These are phyloP conservation scores for Leishmania turanica DNA, from an alignment of 208 protist species.

Conservation along the genomic window DNA sequence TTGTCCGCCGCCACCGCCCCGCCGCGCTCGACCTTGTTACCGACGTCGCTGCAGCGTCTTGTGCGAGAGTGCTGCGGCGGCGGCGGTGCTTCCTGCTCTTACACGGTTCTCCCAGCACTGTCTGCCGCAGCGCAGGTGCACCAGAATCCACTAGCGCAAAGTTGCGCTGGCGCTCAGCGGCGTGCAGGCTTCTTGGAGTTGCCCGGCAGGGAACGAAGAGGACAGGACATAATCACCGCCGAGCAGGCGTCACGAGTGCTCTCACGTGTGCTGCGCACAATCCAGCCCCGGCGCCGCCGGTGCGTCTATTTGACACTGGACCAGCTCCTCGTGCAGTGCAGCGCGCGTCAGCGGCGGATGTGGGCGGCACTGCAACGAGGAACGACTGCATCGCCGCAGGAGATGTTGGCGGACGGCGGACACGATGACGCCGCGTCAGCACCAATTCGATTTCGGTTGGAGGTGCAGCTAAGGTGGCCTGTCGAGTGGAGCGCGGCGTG, in stretches of 20 bases:
- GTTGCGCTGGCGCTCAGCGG: neutral
- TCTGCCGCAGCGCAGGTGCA: neutral
- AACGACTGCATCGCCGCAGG: slow-evolving; percentile 1
- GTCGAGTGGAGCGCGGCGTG: slow-evolving; percentile 12
- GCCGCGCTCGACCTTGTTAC: neutral
- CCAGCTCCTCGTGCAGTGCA: slow-evolving; percentile 10
- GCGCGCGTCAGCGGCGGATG: neutral
- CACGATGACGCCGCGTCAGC: neutral
- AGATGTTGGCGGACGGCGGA: neutral
- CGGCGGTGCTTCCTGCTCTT: slow-evolving; percentile 5
- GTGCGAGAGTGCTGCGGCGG: slow-evolving; percentile 22
- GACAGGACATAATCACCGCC: neutral
- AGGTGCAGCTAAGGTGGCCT: slow-evolving; percentile 26
- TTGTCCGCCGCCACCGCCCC: neutral
- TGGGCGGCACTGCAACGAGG: slow-evolving; percentile 6
- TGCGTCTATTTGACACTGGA: slow-evolving; percentile 25
- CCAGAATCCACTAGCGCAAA: neutral
- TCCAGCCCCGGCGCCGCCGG: neutral
- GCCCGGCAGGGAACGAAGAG: neutral
- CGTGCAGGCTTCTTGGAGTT: neutral
- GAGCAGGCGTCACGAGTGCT: neutral
- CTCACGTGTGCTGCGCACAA: slow-evolving; percentile 2
- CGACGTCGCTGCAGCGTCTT: slow-evolving; percentile 2
- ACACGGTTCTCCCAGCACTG: slow-evolving; percentile 7
- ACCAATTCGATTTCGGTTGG: slow-evolving; percentile 7